Evolutionary conservation across 148 eudicot genomes (phyloP).

Genomic region (Oxyria digyna): DNA sequence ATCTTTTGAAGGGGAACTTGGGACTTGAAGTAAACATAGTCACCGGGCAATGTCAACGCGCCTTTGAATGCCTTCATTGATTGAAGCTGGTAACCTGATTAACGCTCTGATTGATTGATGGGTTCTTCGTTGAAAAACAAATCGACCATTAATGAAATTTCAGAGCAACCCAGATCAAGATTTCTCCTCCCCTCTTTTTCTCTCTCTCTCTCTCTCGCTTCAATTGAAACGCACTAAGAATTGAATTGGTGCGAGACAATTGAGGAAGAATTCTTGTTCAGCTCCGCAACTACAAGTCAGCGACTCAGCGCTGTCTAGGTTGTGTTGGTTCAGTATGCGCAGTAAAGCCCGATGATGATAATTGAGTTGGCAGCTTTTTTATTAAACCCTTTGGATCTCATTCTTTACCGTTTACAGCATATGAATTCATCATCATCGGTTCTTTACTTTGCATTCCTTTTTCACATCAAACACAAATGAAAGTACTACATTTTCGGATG

Average conservation of each 20-base stretch:
- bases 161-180: slow-evolving; percentile 4
- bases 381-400: no score
- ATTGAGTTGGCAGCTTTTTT: no score
- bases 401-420: no score
- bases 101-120: background rate
- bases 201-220: background rate
- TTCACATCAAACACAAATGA: no score
- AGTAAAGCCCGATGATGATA: no score
- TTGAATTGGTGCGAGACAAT: background rate
- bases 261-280: background rate
- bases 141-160: background rate
- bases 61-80: slow-evolving; percentile 20
- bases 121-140: background rate
- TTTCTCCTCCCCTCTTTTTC: background rate
- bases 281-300: slow-evolving; percentile 13
- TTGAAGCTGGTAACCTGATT: background rate
- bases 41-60: slow-evolving; percentile 70
- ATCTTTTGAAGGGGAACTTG: slow-evolving; percentile 98
- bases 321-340: background rate
- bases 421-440: no score
- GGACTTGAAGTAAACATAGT: slow-evolving; percentile 93
- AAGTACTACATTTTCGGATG: no score
- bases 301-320: background rate
- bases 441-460: no score
- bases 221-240: background rate